These are phyloP conservation scores for Aspergillus pseudoterreus DNA, from an alignment of 2,329 filamentous ascomycete genomes.

Conservation along the genomic window DNA sequence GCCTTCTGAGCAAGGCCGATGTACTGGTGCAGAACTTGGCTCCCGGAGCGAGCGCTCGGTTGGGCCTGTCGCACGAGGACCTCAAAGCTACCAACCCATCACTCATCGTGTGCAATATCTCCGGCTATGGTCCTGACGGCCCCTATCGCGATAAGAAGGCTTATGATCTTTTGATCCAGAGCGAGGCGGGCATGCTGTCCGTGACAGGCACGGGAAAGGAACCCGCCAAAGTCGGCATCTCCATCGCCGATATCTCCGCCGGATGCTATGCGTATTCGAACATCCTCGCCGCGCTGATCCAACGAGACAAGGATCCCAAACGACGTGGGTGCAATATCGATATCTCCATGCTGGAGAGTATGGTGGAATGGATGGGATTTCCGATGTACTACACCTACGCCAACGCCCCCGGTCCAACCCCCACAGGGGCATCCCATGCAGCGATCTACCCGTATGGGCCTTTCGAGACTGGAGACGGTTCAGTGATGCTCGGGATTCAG, in stretches of 20 bases:
- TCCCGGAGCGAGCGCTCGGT: constrained; percentile 46
- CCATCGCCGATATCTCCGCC: constrained; percentile 53
- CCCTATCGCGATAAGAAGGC: constrained; percentile 55
- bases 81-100: constrained; percentile 41
- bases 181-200: constrained; percentile 51
- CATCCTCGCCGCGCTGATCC: constrained; percentile 49
- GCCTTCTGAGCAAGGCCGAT: constrained; percentile 45
- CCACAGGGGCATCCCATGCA: constrained; percentile 52
- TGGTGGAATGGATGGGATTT: constrained; percentile 59
- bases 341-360: constrained; percentile 57
- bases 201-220: constrained; percentile 47
- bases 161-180: constrained; percentile 54
- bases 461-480: constrained; percentile 48
- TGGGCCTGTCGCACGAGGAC: constrained; percentile 47
- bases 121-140: constrained; percentile 50
- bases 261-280: constrained; percentile 53
- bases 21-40: constrained; percentile 54
- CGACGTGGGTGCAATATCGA: constrained; percentile 50
- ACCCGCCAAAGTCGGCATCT: constrained; percentile 51
- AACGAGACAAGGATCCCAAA: constrained; percentile 42
- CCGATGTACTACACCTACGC: constrained; percentile 54
- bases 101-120: constrained; percentile 55
- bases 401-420: constrained; percentile 40
- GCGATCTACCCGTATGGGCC: constrained; percentile 57
- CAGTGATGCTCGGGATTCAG: constrained; percentile 56